Percentiles rank a stretch among this genome's conserved stretches.
phyloP scores from a whole-genome alignment of 208 protist species.

The Endotrypanum monterogeii region DNA sequence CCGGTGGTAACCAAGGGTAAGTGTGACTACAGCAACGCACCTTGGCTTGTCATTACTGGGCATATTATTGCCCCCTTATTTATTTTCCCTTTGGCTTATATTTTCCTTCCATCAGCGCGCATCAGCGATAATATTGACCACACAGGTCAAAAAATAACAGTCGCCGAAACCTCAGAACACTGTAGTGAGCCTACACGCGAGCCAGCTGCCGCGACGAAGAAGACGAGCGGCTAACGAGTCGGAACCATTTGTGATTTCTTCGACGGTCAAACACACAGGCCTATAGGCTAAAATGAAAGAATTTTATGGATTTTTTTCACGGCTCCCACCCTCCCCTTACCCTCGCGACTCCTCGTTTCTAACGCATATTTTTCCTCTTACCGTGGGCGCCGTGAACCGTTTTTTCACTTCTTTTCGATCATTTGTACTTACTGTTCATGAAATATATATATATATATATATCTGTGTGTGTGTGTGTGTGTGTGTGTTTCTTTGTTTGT shows the following conservation, averaged over 20 bases:
- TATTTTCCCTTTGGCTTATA: conserved; percentile 46
- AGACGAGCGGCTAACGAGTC: background rate
- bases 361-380: background rate
- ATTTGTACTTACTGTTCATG: background rate
- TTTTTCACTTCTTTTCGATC: background rate
- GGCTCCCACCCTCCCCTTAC: background rate
- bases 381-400: background rate
- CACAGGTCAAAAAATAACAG: conserved; percentile 39
- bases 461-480: conserved; percentile 1
- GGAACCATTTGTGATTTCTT: background rate
- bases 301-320: no score
- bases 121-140: conserved; percentile 57
- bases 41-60: conserved; percentile 25
- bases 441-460: background rate
- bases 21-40: conserved; percentile 61
- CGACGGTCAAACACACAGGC: background rate
- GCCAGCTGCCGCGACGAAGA: background rate
- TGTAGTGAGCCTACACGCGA: background rate
- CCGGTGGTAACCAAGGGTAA: conserved; percentile 39
- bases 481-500: background rate
- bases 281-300: background rate
- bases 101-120: conserved; percentile 62
- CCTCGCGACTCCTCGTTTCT: background rate
- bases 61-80: conserved; percentile 18
- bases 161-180: background rate